Percentiles rank a stretch among this genome's conserved stretches.
phyloP scores from a whole-genome alignment of 495 filamentous ascomycete genomes.

The Bombardia bombarda region DNA sequence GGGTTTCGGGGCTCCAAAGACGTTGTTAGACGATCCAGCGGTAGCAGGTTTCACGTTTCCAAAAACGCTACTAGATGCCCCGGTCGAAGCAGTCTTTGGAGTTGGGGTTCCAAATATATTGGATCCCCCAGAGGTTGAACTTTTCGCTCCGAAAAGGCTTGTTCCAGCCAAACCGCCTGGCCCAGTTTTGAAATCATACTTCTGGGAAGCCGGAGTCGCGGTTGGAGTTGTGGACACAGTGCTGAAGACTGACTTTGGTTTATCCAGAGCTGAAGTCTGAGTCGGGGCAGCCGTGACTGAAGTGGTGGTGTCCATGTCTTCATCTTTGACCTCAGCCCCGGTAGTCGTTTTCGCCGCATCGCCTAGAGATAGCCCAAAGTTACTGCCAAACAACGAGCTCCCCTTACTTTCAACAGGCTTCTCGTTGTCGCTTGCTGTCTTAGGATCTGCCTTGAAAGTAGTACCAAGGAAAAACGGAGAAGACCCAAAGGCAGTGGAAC shows the following conservation, averaged over 20 bases:
- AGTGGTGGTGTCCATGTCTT: slow-evolving; percentile 45
- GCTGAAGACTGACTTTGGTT: slow-evolving; percentile 21
- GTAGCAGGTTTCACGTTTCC: slow-evolving; percentile 15
- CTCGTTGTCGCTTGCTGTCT: slow-evolving; percentile 49
- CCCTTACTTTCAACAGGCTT: slow-evolving; percentile 38
- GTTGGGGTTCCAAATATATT: not conserved
- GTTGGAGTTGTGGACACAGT: slow-evolving; percentile 50
- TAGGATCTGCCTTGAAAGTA: slow-evolving; percentile 70
- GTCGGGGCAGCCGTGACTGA: too few relatives aligned
- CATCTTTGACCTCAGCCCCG: slow-evolving; percentile 46
- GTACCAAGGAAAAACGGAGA: slow-evolving; percentile 66
- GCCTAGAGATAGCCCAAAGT: slow-evolving; percentile 46
- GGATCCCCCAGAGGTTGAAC: slow-evolving; percentile 1
- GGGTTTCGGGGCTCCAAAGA: slow-evolving; percentile 21
- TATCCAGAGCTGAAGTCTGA: slow-evolving; percentile 28
- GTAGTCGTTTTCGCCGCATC: slow-evolving; percentile 35
- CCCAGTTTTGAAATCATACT: slow-evolving; percentile 26
- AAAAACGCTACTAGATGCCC: not conserved
- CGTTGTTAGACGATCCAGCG: not conserved
- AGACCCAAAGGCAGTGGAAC: slow-evolving; percentile 43
- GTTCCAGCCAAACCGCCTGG: slow-evolving; percentile 8
- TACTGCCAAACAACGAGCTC: slow-evolving; percentile 47
- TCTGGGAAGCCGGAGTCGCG: slow-evolving; percentile 41
- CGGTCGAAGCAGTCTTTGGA: slow-evolving; percentile 1
- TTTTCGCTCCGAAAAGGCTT: slow-evolving; percentile 22